A percentile compares a stretch with the other conserved stretches of the same genome.
These are phyloP conservation scores for Rusavskia elegans DNA, from an alignment of 495 filamentous ascomycete genomes.

Conservation along the genomic window DNA sequence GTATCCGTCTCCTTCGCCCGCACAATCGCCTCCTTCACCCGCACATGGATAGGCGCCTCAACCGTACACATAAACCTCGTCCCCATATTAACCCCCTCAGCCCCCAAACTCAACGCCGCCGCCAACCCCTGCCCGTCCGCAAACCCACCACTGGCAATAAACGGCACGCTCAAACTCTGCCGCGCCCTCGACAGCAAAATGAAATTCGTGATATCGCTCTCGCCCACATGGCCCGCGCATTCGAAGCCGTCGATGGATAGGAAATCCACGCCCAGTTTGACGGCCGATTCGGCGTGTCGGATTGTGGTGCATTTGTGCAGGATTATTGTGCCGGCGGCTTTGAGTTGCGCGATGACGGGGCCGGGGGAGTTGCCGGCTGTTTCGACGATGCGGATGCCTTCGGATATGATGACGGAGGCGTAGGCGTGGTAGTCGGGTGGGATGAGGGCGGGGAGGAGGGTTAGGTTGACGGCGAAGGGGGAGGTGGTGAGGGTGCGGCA, in stretches of 20 bases:
- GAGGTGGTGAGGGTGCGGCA: conserved; percentile 72
- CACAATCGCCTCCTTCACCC: conserved; percentile 89
- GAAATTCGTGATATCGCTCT: conserved; percentile 95
- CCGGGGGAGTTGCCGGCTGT: conserved; percentile 92
- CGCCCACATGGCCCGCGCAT: conserved; percentile 91
- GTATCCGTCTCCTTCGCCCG: conserved; percentile 81
- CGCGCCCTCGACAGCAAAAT: conserved; percentile 77
- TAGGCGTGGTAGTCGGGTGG: conserved; percentile 89
- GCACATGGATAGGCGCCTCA: conserved; percentile 62
- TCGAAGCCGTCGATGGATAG: conserved; percentile 94
- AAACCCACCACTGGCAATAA: conserved; percentile 92
- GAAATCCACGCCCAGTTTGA: conserved; percentile 94
- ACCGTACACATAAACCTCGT: conserved; percentile 69
- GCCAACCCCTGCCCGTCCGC: conserved; percentile 90
- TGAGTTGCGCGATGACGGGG: conserved; percentile 77
- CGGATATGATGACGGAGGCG: conserved; percentile 82
- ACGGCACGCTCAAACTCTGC: conserved; percentile 72
- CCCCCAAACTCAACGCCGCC: conserved; percentile 78
- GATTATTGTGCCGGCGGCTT: conserved; percentile 59
- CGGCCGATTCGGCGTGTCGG: conserved; percentile 76
- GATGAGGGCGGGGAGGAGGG: conserved; percentile 74
- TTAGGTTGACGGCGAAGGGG: conserved; percentile 94
- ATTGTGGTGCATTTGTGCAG: conserved; percentile 98
- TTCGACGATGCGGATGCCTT: conserved; percentile 88
- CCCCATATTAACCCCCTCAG: conserved; percentile 91